These are phyloP conservation scores for Penicillium malachiteum DNA, from an alignment of 495 filamentous ascomycete genomes.

Conservation along the genomic window DNA sequence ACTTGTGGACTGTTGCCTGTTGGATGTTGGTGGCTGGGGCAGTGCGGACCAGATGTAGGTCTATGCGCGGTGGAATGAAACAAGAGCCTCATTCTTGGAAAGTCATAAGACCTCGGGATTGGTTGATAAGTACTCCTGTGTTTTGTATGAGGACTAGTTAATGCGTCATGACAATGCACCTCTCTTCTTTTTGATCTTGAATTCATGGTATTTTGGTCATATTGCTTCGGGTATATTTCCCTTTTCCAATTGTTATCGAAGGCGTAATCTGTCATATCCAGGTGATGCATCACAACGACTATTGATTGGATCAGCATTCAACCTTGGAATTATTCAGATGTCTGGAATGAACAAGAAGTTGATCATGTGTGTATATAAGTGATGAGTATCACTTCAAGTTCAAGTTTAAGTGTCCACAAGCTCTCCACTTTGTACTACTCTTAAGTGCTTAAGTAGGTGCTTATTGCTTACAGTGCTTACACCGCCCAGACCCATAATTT, in stretches of 20 bases:
- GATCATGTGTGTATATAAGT: too few species aligned
- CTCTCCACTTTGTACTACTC: neutral
- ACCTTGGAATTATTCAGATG: too few species aligned
- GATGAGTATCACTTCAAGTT: too few species aligned
- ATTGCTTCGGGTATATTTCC: neutral
- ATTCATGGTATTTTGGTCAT: too few species aligned
- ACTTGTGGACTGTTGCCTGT: neutral
- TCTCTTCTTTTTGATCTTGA: neutral
- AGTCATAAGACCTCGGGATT: neutral
- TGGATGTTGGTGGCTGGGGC: neutral
- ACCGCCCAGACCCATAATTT: constrained; percentile 17
- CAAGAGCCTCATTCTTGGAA: neutral
- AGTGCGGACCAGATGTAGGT: neutral
- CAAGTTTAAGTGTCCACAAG: too few species aligned
- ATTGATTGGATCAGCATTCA: neutral
- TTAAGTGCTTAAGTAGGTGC: neutral
- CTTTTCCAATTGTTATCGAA: neutral
- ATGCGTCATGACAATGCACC: neutral
- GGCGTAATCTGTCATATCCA: neutral
- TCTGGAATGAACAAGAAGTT: too few species aligned
- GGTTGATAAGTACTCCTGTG: neutral
- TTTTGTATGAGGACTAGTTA: neutral
- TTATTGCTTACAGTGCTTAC: neutral
- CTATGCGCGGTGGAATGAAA: neutral
- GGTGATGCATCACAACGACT: neutral